Base-by-base conservation (phyloP, 768 basidiomycete genomes). In the Jaapia argillacea region DNA sequence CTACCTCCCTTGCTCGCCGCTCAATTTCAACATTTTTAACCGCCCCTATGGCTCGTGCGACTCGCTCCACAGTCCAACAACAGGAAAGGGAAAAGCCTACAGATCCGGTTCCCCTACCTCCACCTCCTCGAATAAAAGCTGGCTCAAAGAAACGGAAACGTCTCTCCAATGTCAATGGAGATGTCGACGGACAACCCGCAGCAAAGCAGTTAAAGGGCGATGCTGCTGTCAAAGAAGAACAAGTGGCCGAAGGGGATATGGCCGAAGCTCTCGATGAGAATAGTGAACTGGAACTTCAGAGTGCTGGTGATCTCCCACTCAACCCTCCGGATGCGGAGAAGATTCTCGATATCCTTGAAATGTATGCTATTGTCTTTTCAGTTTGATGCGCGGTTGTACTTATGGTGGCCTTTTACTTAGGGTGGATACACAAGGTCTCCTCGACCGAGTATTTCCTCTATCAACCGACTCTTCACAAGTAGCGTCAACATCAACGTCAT, bases 381-480 rank as follows among this genome's bases (percentile, higher is more conserved):
- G 33, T 25, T 36, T 20, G 41, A 42, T 24, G 26, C 35, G 40
- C 44, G 23, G 24, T 35, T 36, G 25, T 25, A 26, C 39, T 42
- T 18, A 16, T 26, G 18, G 45, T 43, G 36, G 45, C 43, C 52
- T 36, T 27, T 4, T 48, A 38, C 36, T 18, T 55, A 85, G 83
- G 51, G 63, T 77, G 47, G 87, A 90, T 58, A 70, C 70, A 0
- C 85, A 85, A 50, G 83, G 79, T 38, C 67, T 90, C 4, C 76
- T 90, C 6, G 85, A 89, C 68, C 81, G 86, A 51, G 81, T 85
- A 49, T 82, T 84, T 55, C 75, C 79, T 27, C 64, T 79, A 20
- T 65, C 66, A 18, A 56, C 65, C 42, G 58, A 66, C 49, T 60
- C 64, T 35, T 57, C 64, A 28, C 57, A 64, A n/a, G 64, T 72